phyloP scores from a whole-genome alignment of 768 basidiomycete species.

The Leccinum variicolor region DNA sequence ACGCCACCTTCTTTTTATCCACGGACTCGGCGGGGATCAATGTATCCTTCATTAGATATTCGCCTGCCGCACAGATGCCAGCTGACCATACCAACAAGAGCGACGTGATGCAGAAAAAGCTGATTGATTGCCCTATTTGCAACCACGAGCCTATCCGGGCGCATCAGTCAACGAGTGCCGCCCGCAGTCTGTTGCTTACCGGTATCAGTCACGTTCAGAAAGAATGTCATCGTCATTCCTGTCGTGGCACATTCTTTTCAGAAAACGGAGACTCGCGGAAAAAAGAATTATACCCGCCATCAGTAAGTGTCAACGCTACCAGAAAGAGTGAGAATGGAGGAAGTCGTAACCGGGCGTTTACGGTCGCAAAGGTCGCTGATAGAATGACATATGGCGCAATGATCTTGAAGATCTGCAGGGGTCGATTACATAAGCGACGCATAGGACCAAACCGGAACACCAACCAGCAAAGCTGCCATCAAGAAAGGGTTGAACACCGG shows the following conservation, averaged over 20 bases:
- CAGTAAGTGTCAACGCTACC: constrained; percentile 59
- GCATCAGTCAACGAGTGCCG: constrained; percentile 4
- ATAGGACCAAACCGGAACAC: constrained; percentile 10
- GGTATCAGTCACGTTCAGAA: constrained; percentile 78
- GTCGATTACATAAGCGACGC: not conserved
- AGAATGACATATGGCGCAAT: constrained; percentile 77
- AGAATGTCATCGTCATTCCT: constrained; percentile 85
- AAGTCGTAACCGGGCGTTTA: constrained; percentile 63
- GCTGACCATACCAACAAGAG: constrained; percentile 77
- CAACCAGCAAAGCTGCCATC: constrained; percentile 71
- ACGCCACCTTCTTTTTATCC: constrained; percentile 20
- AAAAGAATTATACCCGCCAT: constrained; percentile 6
- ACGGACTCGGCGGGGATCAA: constrained; percentile 19
- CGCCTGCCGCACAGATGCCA: constrained; percentile 70
- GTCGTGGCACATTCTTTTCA: not conserved
- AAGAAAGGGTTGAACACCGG: constrained; percentile 84
- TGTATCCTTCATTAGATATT: constrained; percentile 55
- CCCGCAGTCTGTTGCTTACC: constrained; percentile 38
- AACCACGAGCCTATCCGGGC: constrained; percentile 67
- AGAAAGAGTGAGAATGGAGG: constrained; percentile 82
- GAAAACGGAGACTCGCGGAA: not conserved
- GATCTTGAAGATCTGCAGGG: constrained; percentile 71
- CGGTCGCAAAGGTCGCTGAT: constrained; percentile 60
- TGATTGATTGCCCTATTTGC: constrained; percentile 86
- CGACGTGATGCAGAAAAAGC: constrained; percentile 83